Base-by-base conservation (phyloP, 805 yeast species). In the Candida montana region DNA sequence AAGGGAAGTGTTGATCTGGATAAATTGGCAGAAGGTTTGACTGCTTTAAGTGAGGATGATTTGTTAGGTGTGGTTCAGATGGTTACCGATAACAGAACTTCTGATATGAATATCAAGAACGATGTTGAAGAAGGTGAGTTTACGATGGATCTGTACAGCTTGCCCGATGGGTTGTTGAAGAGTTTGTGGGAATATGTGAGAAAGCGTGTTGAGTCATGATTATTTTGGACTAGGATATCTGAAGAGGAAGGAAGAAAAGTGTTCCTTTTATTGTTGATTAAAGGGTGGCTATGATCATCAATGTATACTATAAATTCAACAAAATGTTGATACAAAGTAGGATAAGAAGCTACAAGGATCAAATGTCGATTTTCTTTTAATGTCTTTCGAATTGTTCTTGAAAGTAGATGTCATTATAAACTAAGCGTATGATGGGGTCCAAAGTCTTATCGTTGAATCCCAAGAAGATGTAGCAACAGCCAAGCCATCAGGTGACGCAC, bases 111-210 rank as follows among this genome's bases (percentile, higher is more conserved):
- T 64, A 83, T 91, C 54, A 90, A 90, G 61, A 91, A 93, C 62
- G 95, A 91, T 57, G 89, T 87, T 38, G 98, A 91, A 48, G 91
- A 87, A 55, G 99, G 99, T 40, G 98, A 93, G 68, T 91, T 93
- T 63, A 88, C 95, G 41, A 87, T 91, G 86, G 99, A 91, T 66
- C 74, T 91, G 53, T 90, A 79, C 64, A 90, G 97, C 21, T 71
- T 91, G 51, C 98, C 98, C 17, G 97, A 91, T 60, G 79, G 84
- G 32, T 69, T 93, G 60, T 74, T 93, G 60, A 88, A 86, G 69
- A 85, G 95, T 71, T 73, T 91, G 64, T 89, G 95, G 95, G 98
- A 91, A 50, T 90, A 84, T 61, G 95, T 91, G 32, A 81, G 81
- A 64, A 86, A 83, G 64, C 81, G 86, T 53, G 62, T 64, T 26